Base-by-base conservation (phyloP, 148 eudicot genomes). In the Rhododendron mucronatum region DNA sequence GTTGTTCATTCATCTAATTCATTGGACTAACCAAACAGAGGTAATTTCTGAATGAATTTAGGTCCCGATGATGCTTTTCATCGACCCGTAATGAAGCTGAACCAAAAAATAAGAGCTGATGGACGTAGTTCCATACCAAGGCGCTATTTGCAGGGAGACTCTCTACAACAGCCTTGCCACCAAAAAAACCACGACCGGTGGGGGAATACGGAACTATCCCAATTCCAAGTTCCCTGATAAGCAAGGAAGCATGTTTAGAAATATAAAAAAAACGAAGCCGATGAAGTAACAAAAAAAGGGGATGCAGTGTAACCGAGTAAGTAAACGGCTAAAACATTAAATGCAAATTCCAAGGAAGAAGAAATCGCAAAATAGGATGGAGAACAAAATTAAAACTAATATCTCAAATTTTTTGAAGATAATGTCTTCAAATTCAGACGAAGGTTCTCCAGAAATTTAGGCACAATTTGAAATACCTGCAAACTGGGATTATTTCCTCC, bases 191-290 rank as follows among this genome's bases (percentile, higher is more conserved):
- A 80, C 93, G 93, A 51, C 93, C 98, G 84, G 93, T 90, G 81
- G 98, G 98, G 78, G 97, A 87, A 78, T 92, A 95, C 35, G 98
- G 91, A 47, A 95, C 98, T 48, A 94, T 88, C 41, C 95, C 93
- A 82, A 94, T 65, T 87, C 97, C 97, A 83, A 94, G 97, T 82
- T 93, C 97, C 90, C 98, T 95, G 89, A 79, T 74, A 20, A 78
- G 53, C 63, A 53, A 53, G 15, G 75, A 1, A 74, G 73, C 2
- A 71, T 65, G 30, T 23, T 8, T 21, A 61, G 28, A 15, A 15
- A 53, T 5, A 28, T 65, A 0, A 4, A 13, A 51, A 0, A 12
- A 57, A 57, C 41, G 41, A 57, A 1, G 23, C 18, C 1, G 21
- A 4, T 50, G 23, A 57, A 8, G 14, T n/a, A 23, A 59, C 11